Evolutionary conservation across 2,329 filamentous ascomycete genomes (phyloP).

Genomic region (Fusarium citri): DNA sequence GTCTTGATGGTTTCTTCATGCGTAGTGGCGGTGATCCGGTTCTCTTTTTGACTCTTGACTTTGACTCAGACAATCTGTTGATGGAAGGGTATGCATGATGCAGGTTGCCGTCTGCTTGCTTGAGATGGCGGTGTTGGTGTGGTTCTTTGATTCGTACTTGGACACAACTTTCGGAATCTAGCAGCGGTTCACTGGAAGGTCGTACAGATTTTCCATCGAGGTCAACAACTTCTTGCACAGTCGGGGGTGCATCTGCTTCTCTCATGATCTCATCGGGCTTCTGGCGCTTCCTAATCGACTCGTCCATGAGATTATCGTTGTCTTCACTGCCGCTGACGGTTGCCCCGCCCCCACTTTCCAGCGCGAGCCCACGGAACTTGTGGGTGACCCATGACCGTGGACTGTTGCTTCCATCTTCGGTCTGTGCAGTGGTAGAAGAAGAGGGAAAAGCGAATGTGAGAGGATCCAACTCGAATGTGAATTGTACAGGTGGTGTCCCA

Average conservation of each 20-base stretch:
- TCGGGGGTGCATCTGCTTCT: conserved; percentile 41
- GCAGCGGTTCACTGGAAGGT: conserved; percentile 3
- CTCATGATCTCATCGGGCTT: conserved; percentile 50
- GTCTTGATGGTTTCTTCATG: conserved; percentile 40
- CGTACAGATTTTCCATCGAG: conserved; percentile 22
- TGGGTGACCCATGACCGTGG: conserved; percentile 65
- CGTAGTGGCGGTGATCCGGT: conserved; percentile 55
- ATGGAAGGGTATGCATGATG: conserved; percentile 55
- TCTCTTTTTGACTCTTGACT: conserved; percentile 51
- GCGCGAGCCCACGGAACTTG: conserved; percentile 63
- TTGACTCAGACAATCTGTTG: conserved; percentile 55
- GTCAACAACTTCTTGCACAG: conserved; percentile 13
- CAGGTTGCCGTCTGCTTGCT: conserved; percentile 31
- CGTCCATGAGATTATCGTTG: conserved; percentile 47
- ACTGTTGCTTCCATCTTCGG: conserved; percentile 63
- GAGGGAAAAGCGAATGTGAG: conserved; percentile 40
- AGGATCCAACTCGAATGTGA: conserved; percentile 63
- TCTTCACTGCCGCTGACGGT: conserved; percentile 43
- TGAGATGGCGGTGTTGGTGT: conserved; percentile 20
- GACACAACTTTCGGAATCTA: background rate
- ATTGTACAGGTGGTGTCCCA: conserved; percentile 53
- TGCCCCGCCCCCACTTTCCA: conserved; percentile 61
- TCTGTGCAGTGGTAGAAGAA: conserved; percentile 42
- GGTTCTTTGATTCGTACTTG: conserved; percentile 15
- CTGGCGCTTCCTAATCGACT: conserved; percentile 54